Conservation (phyloP, 2,329 filamentous ascomycete species). For the Mycogone perniciosa region DNA sequence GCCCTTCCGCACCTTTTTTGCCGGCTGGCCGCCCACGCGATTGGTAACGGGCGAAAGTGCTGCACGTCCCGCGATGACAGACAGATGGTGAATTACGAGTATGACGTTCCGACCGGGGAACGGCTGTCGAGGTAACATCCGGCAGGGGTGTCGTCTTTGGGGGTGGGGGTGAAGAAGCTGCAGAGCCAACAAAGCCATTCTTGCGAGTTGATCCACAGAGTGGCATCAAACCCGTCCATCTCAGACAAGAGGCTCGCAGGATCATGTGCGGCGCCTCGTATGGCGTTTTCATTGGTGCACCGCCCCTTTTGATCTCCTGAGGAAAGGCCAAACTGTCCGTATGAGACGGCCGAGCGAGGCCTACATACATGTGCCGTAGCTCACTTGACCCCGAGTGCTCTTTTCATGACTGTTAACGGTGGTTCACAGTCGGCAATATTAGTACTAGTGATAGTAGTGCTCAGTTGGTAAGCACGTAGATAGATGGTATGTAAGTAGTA, state of each 20-base stretch:
- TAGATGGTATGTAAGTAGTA: neutral
- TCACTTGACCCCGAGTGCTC: conserved; percentile 22
- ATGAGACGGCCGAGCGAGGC: conserved; percentile 13
- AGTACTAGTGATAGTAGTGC: no score
- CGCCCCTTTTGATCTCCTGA: neutral
- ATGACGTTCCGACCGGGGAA: conserved; percentile 11
- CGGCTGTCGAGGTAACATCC: conserved; percentile 8
- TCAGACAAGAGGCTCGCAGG: neutral
- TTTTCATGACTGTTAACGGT: neutral
- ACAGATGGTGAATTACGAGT: conserved; percentile 9
- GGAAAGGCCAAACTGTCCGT: neutral
- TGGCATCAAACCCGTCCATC: neutral
- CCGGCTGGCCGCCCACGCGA: conserved; percentile 8
- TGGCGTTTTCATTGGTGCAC: neutral
- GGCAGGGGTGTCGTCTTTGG: conserved; percentile 5
- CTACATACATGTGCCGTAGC: conserved; percentile 25
- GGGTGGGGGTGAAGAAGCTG: neutral
- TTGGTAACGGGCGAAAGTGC: conserved; percentile 12
- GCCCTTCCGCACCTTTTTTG: conserved; percentile 1
- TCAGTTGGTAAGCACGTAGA: neutral
- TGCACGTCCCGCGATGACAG: conserved; percentile 13
- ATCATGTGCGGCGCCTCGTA: neutral
- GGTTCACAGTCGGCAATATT: no score
- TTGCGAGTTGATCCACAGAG: neutral
- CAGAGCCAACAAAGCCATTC: conserved; percentile 6